phyloP scores from a whole-genome alignment of 352 stramenopile species.

The Globisporangium nunn region DNA sequence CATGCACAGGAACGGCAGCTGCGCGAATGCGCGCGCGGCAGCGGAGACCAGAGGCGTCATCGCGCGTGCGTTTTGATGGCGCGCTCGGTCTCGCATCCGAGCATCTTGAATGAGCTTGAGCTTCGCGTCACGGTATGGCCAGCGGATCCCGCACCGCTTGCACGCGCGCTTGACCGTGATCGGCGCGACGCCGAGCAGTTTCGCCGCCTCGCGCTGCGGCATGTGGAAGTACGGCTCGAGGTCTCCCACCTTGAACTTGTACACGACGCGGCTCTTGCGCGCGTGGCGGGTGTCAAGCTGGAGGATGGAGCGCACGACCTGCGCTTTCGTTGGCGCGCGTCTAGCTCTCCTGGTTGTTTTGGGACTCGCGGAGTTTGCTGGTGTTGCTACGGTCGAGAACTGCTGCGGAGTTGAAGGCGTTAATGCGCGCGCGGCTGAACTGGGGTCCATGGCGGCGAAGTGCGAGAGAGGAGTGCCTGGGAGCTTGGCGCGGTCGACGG shows the following conservation, averaged over 20 bases:
- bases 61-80: no score
- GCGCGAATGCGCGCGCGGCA: conserved; percentile 7
- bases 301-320: conserved; percentile 7
- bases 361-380: not conserved
- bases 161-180: conserved; percentile 39
- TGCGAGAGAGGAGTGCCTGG: not conserved
- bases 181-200: conserved; percentile 18
- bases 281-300: conserved; percentile 11
- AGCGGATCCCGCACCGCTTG: conserved; percentile 23
- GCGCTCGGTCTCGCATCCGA: not conserved
- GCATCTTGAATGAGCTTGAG: conserved; percentile 10
- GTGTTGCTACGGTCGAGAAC: not conserved
- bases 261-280: conserved; percentile 39
- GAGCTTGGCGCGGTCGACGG: not conserved
- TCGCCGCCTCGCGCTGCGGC: conserved; percentile 29
- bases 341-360: not conserved
- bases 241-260: conserved; percentile 30
- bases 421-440: not conserved
- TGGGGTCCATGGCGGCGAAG: not conserved
- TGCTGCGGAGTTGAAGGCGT: conserved; percentile 1
- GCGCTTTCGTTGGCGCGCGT: not conserved
- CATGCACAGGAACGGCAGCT: conserved; percentile 10
- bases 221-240: conserved; percentile 42
- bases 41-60: not conserved
- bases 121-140: conserved; percentile 32